Evolutionary conservation across 2,329 filamentous ascomycete genomes (phyloP), one percentile per base, ranked within the genome.

Genomic region (Endothia cerciana): DNA sequence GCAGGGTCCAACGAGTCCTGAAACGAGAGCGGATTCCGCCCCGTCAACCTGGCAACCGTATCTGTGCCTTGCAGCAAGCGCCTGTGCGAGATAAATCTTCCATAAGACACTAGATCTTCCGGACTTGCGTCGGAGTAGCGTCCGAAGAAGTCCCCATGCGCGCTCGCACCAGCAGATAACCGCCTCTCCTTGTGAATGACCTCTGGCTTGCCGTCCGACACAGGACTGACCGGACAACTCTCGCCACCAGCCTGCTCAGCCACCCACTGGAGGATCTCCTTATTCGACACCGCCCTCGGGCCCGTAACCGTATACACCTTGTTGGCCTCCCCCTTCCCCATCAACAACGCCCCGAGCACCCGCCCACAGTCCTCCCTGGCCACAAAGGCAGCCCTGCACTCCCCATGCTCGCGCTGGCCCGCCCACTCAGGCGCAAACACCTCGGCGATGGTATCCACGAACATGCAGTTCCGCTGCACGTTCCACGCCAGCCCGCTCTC

Each of bases 341-440:
- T 65, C 40, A 78, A 65, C 55, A 70, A 65, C 19, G 77, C 76
- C 1, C 75, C 71, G 38, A 71, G 62, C 49, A 73, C 68, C 15
- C 73, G 69, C 8, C 72, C 73, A 6, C 78, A 77, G 51, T 77
- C 75, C 55, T 79, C 77, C 60, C 78, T 77, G 11, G 77, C 74
- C 65, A 79, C 66, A 62, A 75, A 76, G 0, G 76, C 76, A 38
- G 78, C 76, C 63, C 74, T 77, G 69, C 74, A 75, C 2, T 75
- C 76, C 0, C 33, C 33, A 36, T 36, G 33, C 33, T 36, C 33
- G n/a, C n/a, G n/a, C n/a, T n/a, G n/a, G n/a, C 33, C 33, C 10
- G 33, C 33, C 33, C 33, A 36, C 33, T 36, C 33, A 55, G 41
- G 61, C 47, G 51, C 66, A 67, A 22, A 67, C 40, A 60, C 63